Evolutionary conservation across 225 moss, liverwort and hornwort species (phyloP).

Genomic region (Pleurozium schreberi): DNA sequence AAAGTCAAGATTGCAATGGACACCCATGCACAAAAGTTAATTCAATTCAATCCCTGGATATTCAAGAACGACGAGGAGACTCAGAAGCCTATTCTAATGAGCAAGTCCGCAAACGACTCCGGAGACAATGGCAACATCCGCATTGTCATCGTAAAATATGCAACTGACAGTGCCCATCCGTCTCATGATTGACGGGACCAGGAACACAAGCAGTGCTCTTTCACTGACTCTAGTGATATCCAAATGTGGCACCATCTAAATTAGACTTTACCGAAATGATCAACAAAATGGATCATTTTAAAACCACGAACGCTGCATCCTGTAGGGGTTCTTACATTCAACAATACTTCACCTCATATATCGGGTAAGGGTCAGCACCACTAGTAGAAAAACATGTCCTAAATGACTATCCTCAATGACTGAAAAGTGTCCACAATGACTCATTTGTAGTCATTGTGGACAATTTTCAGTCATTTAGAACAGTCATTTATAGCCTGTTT

Average conservation of each 20-base stretch:
- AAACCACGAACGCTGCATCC: not conserved
- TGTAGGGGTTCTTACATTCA: not conserved
- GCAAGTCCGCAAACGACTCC: not conserved
- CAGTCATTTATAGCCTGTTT: too few species aligned
- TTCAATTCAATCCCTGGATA: conserved; percentile 74
- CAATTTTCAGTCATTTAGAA: too few species aligned
- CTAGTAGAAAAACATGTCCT: too few species aligned
- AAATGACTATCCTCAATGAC: too few species aligned
- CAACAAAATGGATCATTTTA: not conserved
- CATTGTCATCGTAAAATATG: not conserved
- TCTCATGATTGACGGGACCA: not conserved
- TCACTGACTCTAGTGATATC: not conserved
- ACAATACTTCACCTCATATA: not conserved
- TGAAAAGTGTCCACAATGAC: too few species aligned
- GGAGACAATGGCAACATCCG: not conserved
- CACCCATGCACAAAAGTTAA: too few species aligned
- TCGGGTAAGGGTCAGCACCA: not conserved
- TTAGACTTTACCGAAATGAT: not conserved
- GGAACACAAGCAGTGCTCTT: not conserved
- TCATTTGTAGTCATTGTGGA: too few species aligned
- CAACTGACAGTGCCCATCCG: not conserved
- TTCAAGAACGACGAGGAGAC: not conserved
- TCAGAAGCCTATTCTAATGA: not conserved
- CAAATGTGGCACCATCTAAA: not conserved
- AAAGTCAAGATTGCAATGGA: too few species aligned